Evolutionary conservation across 371 early-diverging fungal species (phyloP), one percentile per base, ranked within the genome.

Genomic region (Chytridium lagenaria): DNA sequence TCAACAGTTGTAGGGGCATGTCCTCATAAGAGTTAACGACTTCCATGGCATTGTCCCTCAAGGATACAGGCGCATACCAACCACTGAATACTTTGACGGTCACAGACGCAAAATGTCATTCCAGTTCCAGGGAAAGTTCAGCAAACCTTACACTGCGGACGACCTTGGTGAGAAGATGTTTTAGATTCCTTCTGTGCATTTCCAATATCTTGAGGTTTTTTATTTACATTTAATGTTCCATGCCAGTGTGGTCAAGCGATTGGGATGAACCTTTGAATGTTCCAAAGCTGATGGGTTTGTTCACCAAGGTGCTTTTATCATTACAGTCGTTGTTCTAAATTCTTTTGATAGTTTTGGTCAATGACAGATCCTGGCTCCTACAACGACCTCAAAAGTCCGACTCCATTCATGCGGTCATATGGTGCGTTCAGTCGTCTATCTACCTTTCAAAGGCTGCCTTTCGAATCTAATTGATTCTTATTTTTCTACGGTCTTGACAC

Each of bases 401-500:
- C 36, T 23, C 75, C 75, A 12, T 75, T 67, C 50, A 75, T 75
- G 75, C 75, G 75, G 23, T 70, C 71, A 16, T 75, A 70, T 37
- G 63, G 63, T 63, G 16, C 16, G 63, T n/a, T n/a, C n/a, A n/a
- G n/a, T n/a, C n/a, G n/a, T n/a, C n/a, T n/a, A n/a, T n/a, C n/a
- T n/a, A n/a, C n/a, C n/a, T n/a, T n/a, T n/a, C n/a, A n/a, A n/a
- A n/a, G n/a, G n/a, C n/a, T n/a, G n/a, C n/a, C n/a, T n/a, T n/a
- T n/a, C n/a, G n/a, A n/a, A n/a, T n/a, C n/a, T n/a, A n/a, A n/a
- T n/a, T n/a, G n/a, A n/a, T n/a, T n/a, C n/a, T n/a, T n/a, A n/a
- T n/a, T n/a, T n/a, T n/a, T n/a, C n/a, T n/a, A n/a, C n/a, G n/a
- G n/a, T n/a, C n/a, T n/a, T n/a, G n/a, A n/a, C n/a, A n/a, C n/a